These are phyloP conservation scores for Domatiomyces globalis DNA, from an alignment of 2,329 filamentous ascomycete species.

Conservation along the genomic window DNA sequence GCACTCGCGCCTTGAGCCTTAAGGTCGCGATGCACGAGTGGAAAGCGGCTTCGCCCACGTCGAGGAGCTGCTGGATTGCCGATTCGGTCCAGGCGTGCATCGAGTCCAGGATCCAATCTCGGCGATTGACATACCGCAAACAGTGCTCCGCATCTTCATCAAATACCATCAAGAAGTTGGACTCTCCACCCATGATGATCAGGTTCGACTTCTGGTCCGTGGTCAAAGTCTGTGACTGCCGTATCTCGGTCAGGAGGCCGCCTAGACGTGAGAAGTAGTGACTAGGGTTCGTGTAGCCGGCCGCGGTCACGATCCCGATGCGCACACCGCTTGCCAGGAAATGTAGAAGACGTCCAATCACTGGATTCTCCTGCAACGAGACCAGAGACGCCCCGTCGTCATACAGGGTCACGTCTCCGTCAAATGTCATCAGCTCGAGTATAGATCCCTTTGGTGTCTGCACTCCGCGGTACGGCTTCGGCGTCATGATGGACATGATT, in stretches of 20 bases:
- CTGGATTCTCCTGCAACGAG: conserved; percentile 52
- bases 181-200: conserved; percentile 88
- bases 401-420: conserved; percentile 94
- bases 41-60: conserved; percentile 74
- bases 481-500: conserved; percentile 69
- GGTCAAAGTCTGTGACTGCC: conserved; percentile 46
- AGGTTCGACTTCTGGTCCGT: conserved; percentile 59
- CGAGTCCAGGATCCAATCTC: conserved; percentile 47
- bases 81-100: conserved; percentile 39
- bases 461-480: conserved; percentile 4
- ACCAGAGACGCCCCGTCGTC: conserved; percentile 67
- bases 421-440: conserved; percentile 81
- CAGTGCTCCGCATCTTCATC: conserved; percentile 49
- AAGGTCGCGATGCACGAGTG: conserved; percentile 68
- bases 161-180: conserved; percentile 86
- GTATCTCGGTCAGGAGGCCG: conserved; percentile 70
- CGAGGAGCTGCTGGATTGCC: conserved; percentile 67
- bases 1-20: conserved; percentile 55
- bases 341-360: conserved; percentile 54
- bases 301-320: conserved; percentile 91
- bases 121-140: conserved; percentile 47
- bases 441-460: conserved; percentile 6
- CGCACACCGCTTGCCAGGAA: conserved; percentile 66
- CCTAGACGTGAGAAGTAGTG: conserved; percentile 78
- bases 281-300: conserved; percentile 77